Evolutionary conservation across 331 rosid species (phyloP).

Genomic region (Phaseolus coccineus): DNA sequence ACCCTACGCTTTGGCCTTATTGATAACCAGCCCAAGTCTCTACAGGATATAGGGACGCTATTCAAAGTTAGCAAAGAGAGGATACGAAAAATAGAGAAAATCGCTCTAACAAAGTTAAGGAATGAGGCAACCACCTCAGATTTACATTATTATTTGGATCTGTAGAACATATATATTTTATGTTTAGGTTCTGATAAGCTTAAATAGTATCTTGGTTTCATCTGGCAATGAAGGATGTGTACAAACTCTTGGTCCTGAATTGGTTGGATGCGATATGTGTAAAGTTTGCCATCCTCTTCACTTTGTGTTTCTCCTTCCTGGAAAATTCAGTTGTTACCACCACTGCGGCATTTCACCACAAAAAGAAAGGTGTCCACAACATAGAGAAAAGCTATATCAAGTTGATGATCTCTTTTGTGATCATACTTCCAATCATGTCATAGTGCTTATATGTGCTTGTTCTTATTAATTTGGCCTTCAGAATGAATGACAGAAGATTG

Average conservation of each 20-base stretch:
- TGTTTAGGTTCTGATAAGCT: constrained; percentile 36
- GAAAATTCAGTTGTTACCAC: not conserved
- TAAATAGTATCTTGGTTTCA: constrained; percentile 39
- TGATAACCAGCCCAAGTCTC: constrained; percentile 71
- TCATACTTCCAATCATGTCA: not conserved
- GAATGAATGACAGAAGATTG: not conserved
- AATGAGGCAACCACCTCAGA: constrained; percentile 51
- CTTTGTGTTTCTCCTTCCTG: not conserved
- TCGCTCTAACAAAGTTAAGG: constrained; percentile 67
- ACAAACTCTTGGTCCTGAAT: constrained; percentile 31
- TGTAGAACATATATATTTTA: constrained; percentile 7
- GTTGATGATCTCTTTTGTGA: not conserved
- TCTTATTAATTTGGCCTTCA: not conserved
- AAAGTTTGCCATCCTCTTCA: constrained; percentile 2
- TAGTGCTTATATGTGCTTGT: not conserved
- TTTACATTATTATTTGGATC: constrained; percentile 66
- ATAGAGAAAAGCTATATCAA: constrained; percentile 4
- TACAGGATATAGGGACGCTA: constrained; percentile 74
- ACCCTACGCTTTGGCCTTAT: constrained; percentile 75
- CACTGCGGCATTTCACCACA: not conserved
- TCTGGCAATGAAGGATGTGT: constrained; percentile 36
- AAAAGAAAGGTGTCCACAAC: constrained; percentile 3
- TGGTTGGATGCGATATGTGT: constrained; percentile 11
- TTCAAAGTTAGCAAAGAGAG: constrained; percentile 83
- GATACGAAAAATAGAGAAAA: constrained; percentile 80